Evolutionary conservation across 2,329 filamentous ascomycete species (phyloP), one percentile per base, ranked within the genome.

Genomic region (Fusarium sterilihyphosum): DNA sequence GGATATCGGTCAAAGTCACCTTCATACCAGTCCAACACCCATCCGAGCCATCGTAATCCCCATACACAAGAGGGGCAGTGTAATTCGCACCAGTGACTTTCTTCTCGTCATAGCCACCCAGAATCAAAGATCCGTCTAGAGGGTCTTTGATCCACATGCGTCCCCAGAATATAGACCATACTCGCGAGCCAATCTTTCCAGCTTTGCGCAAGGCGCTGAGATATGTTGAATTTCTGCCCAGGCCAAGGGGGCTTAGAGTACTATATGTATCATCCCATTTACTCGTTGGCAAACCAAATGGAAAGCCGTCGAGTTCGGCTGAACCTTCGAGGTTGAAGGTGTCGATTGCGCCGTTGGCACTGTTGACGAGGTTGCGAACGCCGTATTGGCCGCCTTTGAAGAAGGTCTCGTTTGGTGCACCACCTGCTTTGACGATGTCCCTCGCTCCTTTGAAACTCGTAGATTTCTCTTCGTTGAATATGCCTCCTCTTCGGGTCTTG

Each of bases 151-250:
- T 65, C 78, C 75, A 82, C 78, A 78, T 80, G 3, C 78, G 77
- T 0, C 82, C 81, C 82, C 81, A 83, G 69, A 81, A 83, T 22
- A 83, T 78, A 3, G 82, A 83, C 81, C 81, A 81, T 7, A 80
- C 80, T 9, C 79, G 65, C 3, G 79, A 78, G 6, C 74, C 71
- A 38, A 80, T 80, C 65, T 76, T 67, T 7, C 66, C 75, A 8
- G 70, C 76, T 2, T 69, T 35, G 2, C 67, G 71, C 2, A 82
- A 35, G 2, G 74, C 56, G 44, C 78, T 81, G 40, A 82, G 78
- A 33, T 77, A 78, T 2, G 80, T 81, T 7, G 81, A 82, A 58
- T 82, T 81, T 3, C 68, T 61, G 1, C 81, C 80, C 1, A 82
- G 52, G 3, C 80, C 79, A 4, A 82, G 76, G 0, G 78, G 66